Conservation (phyloP, 108 stramenopile species). For the Stephanodiscus minutulus region DNA sequence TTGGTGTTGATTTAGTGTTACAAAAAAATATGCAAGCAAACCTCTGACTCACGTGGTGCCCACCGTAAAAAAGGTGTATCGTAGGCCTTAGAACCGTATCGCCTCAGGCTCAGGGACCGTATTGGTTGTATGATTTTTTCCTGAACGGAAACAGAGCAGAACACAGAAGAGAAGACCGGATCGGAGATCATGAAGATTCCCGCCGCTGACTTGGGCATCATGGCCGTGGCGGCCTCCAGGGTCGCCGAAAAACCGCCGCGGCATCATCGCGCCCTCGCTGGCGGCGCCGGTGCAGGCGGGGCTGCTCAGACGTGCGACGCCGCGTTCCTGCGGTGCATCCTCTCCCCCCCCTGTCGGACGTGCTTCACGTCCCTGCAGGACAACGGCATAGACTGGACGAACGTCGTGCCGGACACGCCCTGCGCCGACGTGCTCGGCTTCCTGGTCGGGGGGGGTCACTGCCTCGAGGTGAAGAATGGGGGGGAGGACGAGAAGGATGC, state of each 20-base stretch:
- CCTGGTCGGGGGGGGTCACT: conserved; percentile 45
- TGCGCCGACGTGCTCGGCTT: conserved; percentile 68
- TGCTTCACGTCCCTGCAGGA: conserved; percentile 70
- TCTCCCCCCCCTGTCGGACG: conserved; percentile 55
- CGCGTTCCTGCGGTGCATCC: conserved; percentile 68
- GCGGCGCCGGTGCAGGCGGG: too few species aligned
- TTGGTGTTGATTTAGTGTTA: too few species aligned
- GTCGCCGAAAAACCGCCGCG: conserved; percentile 5
- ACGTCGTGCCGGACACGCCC: conserved; percentile 69
- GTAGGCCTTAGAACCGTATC: too few species aligned
- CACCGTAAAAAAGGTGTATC: too few species aligned
- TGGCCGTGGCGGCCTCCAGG: conserved; percentile 24
- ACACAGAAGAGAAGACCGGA: too few species aligned
- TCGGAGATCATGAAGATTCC: conserved; percentile 40
- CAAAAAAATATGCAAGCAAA: too few species aligned
- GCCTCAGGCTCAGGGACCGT: too few species aligned
- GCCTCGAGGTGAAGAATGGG: conserved; percentile 41
- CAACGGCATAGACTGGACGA: conserved; percentile 79
- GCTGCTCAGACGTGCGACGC: conserved; percentile 56
- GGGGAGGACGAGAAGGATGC: conserved; percentile 37
- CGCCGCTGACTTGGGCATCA: conserved; percentile 21
- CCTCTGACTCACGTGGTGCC: too few species aligned
- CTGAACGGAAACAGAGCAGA: too few species aligned
- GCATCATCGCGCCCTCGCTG: neutral
- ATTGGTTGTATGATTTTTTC: too few species aligned